Conservation (phyloP, 306 rosid genomes). For the Fagus crenata region DNA sequence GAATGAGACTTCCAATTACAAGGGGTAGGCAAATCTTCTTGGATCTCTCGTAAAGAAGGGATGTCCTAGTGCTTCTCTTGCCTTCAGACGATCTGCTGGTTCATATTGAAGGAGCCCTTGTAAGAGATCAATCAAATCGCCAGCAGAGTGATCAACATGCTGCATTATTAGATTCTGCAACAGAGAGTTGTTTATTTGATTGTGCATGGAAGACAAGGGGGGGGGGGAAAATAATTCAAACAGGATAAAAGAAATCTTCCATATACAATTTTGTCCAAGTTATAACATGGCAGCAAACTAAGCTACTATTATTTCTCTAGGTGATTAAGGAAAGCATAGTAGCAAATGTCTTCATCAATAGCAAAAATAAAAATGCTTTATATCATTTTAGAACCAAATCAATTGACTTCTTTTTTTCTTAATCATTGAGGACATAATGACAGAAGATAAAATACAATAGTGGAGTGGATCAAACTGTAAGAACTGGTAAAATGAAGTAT, state of each 20-base stretch:
- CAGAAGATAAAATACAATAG: no score
- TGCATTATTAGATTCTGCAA: slow-evolving; percentile 84
- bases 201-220: neutral
- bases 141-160: slow-evolving; percentile 83
- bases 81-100: slow-evolving; percentile 65
- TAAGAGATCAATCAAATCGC: slow-evolving; percentile 77
- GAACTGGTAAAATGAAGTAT: neutral
- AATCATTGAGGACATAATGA: neutral
- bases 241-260: neutral
- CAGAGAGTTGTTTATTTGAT: neutral
- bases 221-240: neutral
- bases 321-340: neutral
- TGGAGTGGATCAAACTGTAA: no score
- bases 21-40: slow-evolving; percentile 55
- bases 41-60: slow-evolving; percentile 72
- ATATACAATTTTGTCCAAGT: neutral
- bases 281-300: neutral
- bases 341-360: neutral
- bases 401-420: neutral
- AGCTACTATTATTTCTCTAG: neutral
- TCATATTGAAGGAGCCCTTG: slow-evolving; percentile 76
- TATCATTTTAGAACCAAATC: neutral
- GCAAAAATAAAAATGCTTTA: no score
- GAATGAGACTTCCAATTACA: slow-evolving; percentile 33
- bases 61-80: slow-evolving; percentile 76